Evolutionary conservation across 208 protist species (phyloP), one percentile per base, ranked within the genome.

Genomic region (Leishmania tropica): DNA sequence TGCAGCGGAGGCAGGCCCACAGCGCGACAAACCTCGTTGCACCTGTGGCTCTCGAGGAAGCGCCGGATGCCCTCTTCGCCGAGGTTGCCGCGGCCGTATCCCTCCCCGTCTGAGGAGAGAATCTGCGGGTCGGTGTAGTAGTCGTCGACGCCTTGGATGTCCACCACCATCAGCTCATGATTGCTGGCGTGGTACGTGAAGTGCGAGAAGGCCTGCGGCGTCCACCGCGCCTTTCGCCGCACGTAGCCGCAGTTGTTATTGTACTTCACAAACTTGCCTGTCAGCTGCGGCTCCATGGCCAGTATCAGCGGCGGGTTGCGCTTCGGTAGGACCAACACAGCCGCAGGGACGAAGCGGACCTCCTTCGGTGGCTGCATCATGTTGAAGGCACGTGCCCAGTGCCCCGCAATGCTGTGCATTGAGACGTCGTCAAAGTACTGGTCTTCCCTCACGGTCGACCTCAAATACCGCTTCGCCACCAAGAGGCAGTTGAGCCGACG

Each of bases 71-170:
- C 96, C 70, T 93, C 88, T 47, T 71, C 60, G 15, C 94, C 95
- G 17, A 97, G 78, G 80, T 98, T 96, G n/a, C 94, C 95, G 5
- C 86, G 76, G 28, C 96, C 94, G 81, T 93, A 96, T 71, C 91
- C 93, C 76, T 91, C 83, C 21, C 95, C 92, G 56, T 97, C 93
- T 4, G 86, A 80, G 31, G 94, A 96, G 56, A 96, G 86, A 65
- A 98, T 97, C 85, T 97, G 95, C 68, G 96, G 96, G 82, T 98
- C 96, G 35, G 96, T 98, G 92, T 93, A 97, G 70, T 94, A 89
- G 81, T 98, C 94, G 64, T 90, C 87, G 1, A 98, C 96, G 67
- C 94, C 96, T 80, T 98, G 96, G 62, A 98, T 94, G 74, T 97
- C 96, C 37, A 95, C 92, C 84, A 98, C 89, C 78, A 98, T 86